Evolutionary conservation across 129 eudicot genomes (phyloP), one percentile per base, ranked within the genome.

Genomic region (Ambrosia trifida): DNA sequence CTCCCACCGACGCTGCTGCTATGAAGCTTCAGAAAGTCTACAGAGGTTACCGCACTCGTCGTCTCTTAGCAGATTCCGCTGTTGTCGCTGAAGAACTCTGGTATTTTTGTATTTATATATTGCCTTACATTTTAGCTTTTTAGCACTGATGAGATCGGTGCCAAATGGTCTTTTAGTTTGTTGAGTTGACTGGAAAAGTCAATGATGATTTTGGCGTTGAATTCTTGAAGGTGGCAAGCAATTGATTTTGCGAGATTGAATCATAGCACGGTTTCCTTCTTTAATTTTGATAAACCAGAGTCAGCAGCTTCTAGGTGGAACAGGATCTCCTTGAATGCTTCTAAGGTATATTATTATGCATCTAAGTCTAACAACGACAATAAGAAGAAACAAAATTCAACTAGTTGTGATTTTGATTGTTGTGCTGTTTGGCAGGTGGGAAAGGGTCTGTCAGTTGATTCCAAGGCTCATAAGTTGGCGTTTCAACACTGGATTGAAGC

Each of bases 401-500:
- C 3, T 47, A 8, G 17, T 46, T 71, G 46, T 77, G 69, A 72
- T 78, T 65, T 45, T 69, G 62, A 61, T 61, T 66, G 36, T 72
- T 67, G 5, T 53, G n/a, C n/a, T n/a, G n/a, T n/a, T n/a, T n/a
- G n/a, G 51, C 84, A 94, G 98, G 98, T 89, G 81, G 98, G 98
- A 5, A 89, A 87, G 82, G 98, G 98, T 31, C 68, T 94, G 68
- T 85, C 93, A 5, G 53, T 82, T 59, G 98, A 94, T 77, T 81
- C 65, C 80, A 94, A 85, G 73, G 98, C 98, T 44, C 98, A 85
- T 60, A 85, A 83, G 79, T 82, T 94, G 83, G 96, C 96, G 78
- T 89, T 89, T 44, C 90, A 89, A 66, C 98, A 94, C 81, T 94
- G 98, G 98, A 94, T 94, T 85, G 97, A 94, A 79, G 98, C 97